Base-by-base conservation (phyloP, 192 early-diverging fungal genomes). In the Coemansia sp. region DNA sequence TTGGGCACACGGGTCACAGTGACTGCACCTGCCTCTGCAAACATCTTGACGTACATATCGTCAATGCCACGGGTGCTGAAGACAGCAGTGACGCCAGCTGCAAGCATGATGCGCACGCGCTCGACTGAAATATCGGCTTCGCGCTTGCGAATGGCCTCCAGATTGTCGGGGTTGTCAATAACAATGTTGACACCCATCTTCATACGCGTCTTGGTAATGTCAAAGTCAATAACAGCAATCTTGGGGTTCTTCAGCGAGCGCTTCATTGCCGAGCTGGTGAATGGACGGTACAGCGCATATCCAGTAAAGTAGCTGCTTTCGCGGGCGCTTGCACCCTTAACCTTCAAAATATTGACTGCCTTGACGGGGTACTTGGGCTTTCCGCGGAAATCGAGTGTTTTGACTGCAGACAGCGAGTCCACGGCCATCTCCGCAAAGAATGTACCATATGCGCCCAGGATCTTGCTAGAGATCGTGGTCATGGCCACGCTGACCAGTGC, bases 51-150 rank as follows among this genome's bases (percentile, higher is more conserved):
- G 79, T 95, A 99, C 75, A 97, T 83, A 61, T 99, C 97, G 83
- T 99, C 97, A 73, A 99, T 97, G 60, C 97, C 97, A 74, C 97
- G 97, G 34, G 97, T 99, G 45, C 96, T 99, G 62, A 99, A 80
- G 49, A 99, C 87, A 29, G 98, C 97, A 67, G 97, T 99, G 48
- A 95, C 96, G 25, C 97, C 97, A 8, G 97, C 89, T 28, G 80
- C 90, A 31, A 99, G 80, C 71, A 99, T 95, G 84, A 98, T 97
- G 68, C 94, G 84, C 61, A 96, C 95, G 32, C 95, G 87, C 76
- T 99, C 97, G 28, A 92, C 89, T 0, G 97, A 97, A 61, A 99
- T 98, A 56, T 93, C 94, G 61, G 91, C 90, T 78, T 98, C 97
- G 62, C 96, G 94, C 65, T 73, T 69, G 64, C 97, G 87, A 70